Evolutionary conservation across 2,329 filamentous ascomycete species (phyloP).

Genomic region (Paramyrothecium roridum): DNA sequence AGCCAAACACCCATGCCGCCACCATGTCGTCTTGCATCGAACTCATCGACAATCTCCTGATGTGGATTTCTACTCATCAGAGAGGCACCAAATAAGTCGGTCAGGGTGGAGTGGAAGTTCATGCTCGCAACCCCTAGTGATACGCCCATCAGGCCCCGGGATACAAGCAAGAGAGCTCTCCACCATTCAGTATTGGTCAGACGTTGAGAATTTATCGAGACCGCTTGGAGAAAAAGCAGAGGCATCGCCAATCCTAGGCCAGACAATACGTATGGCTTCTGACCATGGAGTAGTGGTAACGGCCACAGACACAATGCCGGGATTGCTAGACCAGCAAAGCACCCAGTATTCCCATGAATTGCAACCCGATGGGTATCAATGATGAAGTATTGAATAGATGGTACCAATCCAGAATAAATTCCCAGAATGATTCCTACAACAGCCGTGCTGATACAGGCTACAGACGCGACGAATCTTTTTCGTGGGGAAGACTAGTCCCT

Average conservation of each 20-base stretch:
- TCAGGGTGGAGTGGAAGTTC: constrained; percentile 69
- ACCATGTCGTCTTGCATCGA: constrained; percentile 70
- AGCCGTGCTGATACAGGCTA: constrained; percentile 71
- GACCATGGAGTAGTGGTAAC: constrained; percentile 69
- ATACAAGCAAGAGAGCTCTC: constrained; percentile 58
- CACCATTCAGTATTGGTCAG: constrained; percentile 54
- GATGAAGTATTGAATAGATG: constrained; percentile 75
- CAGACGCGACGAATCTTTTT: constrained; percentile 65
- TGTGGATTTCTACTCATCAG: constrained; percentile 70
- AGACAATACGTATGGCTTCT: constrained; percentile 72
- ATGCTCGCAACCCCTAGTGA: constrained; percentile 73
- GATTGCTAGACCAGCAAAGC: constrained; percentile 69
- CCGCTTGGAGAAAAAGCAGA: constrained; percentile 71
- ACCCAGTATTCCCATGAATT: constrained; percentile 70
- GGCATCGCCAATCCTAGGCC: constrained; percentile 68
- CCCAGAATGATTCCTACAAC: constrained; percentile 69
- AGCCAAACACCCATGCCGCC: constrained; percentile 80
- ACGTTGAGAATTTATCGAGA: constrained; percentile 56
- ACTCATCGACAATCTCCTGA: constrained; percentile 64
- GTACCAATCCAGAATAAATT: constrained; percentile 75
- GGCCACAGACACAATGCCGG: constrained; percentile 72
- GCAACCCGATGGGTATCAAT: constrained; percentile 65
- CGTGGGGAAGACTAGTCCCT: constrained; percentile 66
- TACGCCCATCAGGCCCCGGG: constrained; percentile 64
- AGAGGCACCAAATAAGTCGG: constrained; percentile 74